Evolutionary conservation across 352 stramenopile species (phyloP), one percentile per base, ranked within the genome.

Genomic region (Pythium biforme): DNA sequence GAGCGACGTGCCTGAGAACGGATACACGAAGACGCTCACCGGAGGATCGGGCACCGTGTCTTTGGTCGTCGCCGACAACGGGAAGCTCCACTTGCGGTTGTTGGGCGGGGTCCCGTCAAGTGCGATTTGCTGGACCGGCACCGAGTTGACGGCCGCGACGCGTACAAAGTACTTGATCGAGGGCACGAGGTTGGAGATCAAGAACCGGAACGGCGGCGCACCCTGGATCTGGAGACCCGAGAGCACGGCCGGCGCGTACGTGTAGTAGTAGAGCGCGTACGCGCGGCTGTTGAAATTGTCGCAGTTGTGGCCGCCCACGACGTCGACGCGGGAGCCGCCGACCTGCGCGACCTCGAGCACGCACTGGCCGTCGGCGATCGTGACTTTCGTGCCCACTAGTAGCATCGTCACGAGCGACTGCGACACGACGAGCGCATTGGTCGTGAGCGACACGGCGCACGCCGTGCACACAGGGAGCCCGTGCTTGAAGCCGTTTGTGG

Each of bases 61-160:
- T 22, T 77, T 76, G 0, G 94, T 92, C 1, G 78, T 83, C 0
- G 84, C 81, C 26, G 82, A 85, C 4, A 95, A 49, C 7, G 72
- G 65, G 14, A 80, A 86, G 27, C 88, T 96, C 94, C 95, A 99
- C 61, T 96, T 88, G 20, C 92, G 93, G 62, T 98, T 98, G 62
- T 97, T 76, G 11, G 81, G 82, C 14, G 89, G 80, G 29, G 85
- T 83, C 12, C 86, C 85, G 47, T 74, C 74, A 12, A 94, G 71
- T 25, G 94, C 75, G 50, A 98, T 85, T 53, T 79, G 66, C 72
- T 98, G 92, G 15, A 88, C 72, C 1, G 78, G 77, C 25, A 99
- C 89, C 10, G 80, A 88, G 73, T 98, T 98, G 11, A 88, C 68
- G 17, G 94, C 94, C 4, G 92, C 88, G 26, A 99, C 83, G 5